A percentile compares a stretch with the other conserved stretches of the same genome.
These are phyloP conservation scores for Aurinia saxatilis DNA, from an alignment of 345 rosid genomes.

Conservation along the genomic window DNA sequence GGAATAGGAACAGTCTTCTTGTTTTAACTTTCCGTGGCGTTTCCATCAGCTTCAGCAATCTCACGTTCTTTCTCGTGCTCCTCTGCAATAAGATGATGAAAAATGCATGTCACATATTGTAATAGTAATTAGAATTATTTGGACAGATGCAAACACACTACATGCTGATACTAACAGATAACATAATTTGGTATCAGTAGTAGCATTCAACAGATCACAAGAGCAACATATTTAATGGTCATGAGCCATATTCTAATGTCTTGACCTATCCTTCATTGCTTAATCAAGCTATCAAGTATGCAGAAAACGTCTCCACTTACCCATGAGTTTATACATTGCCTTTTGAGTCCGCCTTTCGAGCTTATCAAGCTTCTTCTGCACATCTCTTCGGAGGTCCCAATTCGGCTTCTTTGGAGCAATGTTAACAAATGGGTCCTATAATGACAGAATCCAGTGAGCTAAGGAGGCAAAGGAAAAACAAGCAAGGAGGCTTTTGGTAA, in stretches of 20 bases:
- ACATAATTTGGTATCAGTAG: neutral
- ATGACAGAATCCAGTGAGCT: neutral
- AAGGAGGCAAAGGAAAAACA: too few species aligned
- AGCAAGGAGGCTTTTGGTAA: neutral
- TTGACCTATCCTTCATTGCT: neutral
- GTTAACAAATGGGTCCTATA: conserved; percentile 84
- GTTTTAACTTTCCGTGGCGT: conserved; percentile 25
- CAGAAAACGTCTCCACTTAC: conserved; percentile 37
- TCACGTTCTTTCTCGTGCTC: conserved; percentile 59
- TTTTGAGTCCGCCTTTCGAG: conserved; percentile 86
- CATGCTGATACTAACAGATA: neutral
- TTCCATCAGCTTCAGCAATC: conserved; percentile 35
- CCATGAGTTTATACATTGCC: conserved; percentile 70
- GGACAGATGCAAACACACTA: neutral
- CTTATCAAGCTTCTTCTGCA: conserved; percentile 92
- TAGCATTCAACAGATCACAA: neutral
- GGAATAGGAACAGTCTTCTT: neutral
- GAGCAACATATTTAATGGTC: neutral
- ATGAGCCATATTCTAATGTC: neutral
- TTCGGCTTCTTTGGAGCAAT: conserved; percentile 99
- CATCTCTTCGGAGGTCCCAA: conserved; percentile 92
- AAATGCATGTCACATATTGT: neutral
- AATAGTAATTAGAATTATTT: too few species aligned
- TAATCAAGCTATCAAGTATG: neutral
- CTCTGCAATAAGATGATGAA: conserved; percentile 37